Conservation (phyloP, 2,329 filamentous ascomycete genomes). For the Fusarium cyanostomum region DNA sequence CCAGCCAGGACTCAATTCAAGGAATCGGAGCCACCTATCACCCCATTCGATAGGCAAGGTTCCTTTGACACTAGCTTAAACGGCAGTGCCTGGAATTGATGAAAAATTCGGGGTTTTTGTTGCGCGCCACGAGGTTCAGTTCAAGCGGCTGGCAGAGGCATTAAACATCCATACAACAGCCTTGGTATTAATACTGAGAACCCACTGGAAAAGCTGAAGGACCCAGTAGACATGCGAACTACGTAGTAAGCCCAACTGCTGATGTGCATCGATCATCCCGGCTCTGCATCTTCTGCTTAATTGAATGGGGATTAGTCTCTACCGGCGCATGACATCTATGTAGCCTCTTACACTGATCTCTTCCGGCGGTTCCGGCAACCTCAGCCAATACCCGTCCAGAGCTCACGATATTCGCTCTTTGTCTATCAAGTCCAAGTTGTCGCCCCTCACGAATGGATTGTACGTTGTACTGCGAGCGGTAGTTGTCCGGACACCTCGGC, state of each 20-base stretch:
- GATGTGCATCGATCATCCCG: neutral
- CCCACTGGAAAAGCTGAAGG: too few relatives aligned
- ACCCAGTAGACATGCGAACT: too few relatives aligned
- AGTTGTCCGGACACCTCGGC: too few relatives aligned
- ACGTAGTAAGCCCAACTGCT: neutral
- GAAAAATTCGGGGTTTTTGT: slow-evolving; percentile 7
- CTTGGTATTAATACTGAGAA: slow-evolving; percentile 1
- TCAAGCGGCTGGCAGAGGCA: too few relatives aligned
- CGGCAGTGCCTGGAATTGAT: slow-evolving; percentile 25
- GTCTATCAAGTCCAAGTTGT: too few relatives aligned
- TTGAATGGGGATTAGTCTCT: neutral
- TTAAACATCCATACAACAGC: neutral
- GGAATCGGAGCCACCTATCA: slow-evolving; percentile 13
- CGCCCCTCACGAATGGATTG: too few relatives aligned
- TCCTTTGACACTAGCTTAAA: slow-evolving; percentile 11
- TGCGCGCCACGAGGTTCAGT: neutral
- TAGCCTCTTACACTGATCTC: neutral
- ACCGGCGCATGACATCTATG: neutral
- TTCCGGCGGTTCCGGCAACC: neutral
- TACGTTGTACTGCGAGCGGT: too few relatives aligned
- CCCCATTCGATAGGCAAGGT: neutral
- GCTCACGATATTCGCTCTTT: too few relatives aligned
- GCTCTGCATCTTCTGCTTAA: neutral
- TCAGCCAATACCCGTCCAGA: too few relatives aligned
- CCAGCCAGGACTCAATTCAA: slow-evolving; percentile 26